Evolutionary conservation across 805 yeast species (phyloP), one percentile per base, ranked within the genome.

Genomic region (Metschnikowia gruessii): DNA sequence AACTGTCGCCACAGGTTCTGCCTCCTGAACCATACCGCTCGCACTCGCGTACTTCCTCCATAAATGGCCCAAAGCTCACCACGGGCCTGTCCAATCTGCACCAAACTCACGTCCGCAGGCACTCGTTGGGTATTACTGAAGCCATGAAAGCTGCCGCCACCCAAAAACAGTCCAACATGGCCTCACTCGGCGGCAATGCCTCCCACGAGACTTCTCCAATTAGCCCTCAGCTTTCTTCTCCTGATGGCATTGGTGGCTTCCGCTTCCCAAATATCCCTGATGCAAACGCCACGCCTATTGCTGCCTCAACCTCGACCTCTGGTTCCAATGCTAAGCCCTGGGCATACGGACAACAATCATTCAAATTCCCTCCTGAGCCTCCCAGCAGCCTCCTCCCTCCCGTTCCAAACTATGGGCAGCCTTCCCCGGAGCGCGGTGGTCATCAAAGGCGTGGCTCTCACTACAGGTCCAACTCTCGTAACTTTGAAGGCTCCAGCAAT

Each of bases 61-160:
- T 49, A 48, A 45, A 33, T 16, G 48, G 42, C 29, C 74, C 70
- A 51, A 60, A 70, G 46, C 56, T 73, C 44, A 63, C 75, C 5
- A 58, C 59, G 6, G 49, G 64, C 22, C 50, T 53, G 31, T 52
- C 57, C 42, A 51, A 41, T 32, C 70, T 69, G 13, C 52, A 42
- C 15, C 68, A 73, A 50, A 96, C 97, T 30, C 99, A 92, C 63
- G 71, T 76, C 35, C 82, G 99, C 70, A 81, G 99, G 64, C 98
- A 92, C 64, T 90, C 97, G 0, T 71, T 92, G 49, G 97, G 95
- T 2, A 74, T 92, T 48, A 83, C 83, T 43, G 99, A 92, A 67
- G 98, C 98, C 11, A 90, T 87, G 58, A 84, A 84, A 56, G 97
- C 97, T 6, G 99, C 99, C n/a, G 97, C 97, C 4, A 83, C 83